Evolutionary conservation across 345 rosid species (phyloP).

Genomic region (Brassica juncea): DNA sequence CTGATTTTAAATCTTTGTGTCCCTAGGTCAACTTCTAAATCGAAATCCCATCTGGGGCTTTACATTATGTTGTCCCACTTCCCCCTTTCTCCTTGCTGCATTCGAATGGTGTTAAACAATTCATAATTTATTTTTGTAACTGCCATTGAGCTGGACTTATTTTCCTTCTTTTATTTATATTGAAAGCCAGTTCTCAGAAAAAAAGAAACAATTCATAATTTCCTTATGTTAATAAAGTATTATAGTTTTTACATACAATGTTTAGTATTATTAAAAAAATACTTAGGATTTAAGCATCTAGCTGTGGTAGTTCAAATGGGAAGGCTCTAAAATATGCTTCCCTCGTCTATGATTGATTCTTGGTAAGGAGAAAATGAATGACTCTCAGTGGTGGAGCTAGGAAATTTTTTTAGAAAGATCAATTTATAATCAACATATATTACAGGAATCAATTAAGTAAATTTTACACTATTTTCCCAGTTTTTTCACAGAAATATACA

Average conservation of each 20-base stretch:
- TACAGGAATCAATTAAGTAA: too few species aligned
- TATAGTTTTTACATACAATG: neutral
- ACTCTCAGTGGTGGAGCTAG: too few species aligned
- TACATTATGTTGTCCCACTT: neutral
- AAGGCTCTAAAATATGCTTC: neutral
- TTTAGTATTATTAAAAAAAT: neutral
- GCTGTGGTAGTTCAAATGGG: neutral
- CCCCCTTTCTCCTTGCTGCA: conserved; percentile 1
- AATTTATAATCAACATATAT: too few species aligned
- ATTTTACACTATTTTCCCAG: too few species aligned
- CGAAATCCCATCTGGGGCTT: neutral
- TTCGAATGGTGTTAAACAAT: neutral
- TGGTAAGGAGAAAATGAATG: neutral
- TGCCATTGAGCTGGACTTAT: too few species aligned
- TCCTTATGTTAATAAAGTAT: neutral
- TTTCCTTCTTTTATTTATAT: too few species aligned
- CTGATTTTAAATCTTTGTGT: conserved; percentile 12
- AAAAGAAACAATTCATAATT: too few species aligned
- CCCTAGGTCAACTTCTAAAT: too few species aligned
- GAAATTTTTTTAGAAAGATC: too few species aligned
- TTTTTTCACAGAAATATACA: too few species aligned
- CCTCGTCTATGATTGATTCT: neutral
- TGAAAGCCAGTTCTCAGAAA: too few species aligned
- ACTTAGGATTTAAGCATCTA: neutral
- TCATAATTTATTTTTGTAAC: neutral